Base-by-base conservation (phyloP, 345 rosid genomes). In the Chamaenerion angustifolium region DNA sequence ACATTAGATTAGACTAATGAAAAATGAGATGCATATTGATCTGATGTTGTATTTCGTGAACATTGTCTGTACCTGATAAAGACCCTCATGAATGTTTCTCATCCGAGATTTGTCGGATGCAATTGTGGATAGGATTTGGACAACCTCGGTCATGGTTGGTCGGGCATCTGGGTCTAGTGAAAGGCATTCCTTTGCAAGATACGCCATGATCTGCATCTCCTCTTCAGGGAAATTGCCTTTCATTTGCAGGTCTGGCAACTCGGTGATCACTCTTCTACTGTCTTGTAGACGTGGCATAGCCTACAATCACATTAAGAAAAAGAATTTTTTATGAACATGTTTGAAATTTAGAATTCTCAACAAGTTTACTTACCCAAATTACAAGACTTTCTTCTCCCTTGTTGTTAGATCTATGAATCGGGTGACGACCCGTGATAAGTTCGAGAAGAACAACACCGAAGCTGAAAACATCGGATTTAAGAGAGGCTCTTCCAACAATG, bases 121-220 rank as follows among this genome's bases (percentile, higher is more conserved):
- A 14, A 92, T 80, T 15, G 93, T 82, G 19, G 95, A 84, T 57
- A 92, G 95, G 69, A 87, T 92, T 64, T 92, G 96, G 61, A 84
- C 98, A 67, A 87, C 88, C 66, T 92, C 98, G 51, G 83, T 74
- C 98, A 92, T 92, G 60, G 89, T 82, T 52, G 98, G 98, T 23
- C 96, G 76, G 57, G 82, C 71, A 54, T 92, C 96, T 27, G 98
- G 96, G 58, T 87, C 96, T 64, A 82, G 56, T 57, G 78, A 73
- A 70, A 92, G 66, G 72, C 98, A 92, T 58, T 92, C 96, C 75
- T 78, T 92, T 46, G 96, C 89, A 23, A 92, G 78, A 63, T 84
- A 92, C 48, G 98, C 98, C 88, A 87, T 75, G 64, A 87, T 78
- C 57, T 80, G 89, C 77, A 92, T 73, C 60, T 87, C 98, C 67